Evolutionary conservation across 306 rosid species (phyloP).

Genomic region (Vachellia collinsii): DNA sequence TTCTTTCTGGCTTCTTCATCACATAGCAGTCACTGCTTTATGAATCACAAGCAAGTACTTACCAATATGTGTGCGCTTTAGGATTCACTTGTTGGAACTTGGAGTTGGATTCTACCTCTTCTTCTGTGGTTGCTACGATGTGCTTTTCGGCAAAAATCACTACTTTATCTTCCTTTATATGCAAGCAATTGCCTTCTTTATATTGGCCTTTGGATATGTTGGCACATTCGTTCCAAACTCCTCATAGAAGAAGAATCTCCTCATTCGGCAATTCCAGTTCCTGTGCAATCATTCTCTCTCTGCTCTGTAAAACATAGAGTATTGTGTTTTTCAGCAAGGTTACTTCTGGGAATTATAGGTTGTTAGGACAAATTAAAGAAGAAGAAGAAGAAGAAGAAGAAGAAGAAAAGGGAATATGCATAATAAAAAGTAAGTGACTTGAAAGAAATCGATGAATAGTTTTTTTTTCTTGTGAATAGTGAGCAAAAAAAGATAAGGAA

Average conservation of each 20-base stretch:
- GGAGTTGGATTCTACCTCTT: conserved; percentile 77
- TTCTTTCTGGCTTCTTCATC: not conserved
- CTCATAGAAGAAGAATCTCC: conserved; percentile 33
- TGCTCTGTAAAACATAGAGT: conserved; percentile 39
- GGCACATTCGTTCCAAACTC: conserved; percentile 86
- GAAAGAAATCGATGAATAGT: conserved; percentile 33
- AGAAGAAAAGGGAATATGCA: conserved; percentile 36
- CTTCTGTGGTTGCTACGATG: conserved; percentile 75
- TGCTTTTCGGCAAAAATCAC: conserved; percentile 74
- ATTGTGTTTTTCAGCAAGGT: conserved; percentile 36
- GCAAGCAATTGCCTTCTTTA: conserved; percentile 79
- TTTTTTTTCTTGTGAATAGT: conserved; percentile 64
- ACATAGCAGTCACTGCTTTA: not conserved
- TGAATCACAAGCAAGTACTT: not conserved
- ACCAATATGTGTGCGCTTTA: conserved; percentile 37
- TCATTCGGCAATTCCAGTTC: conserved; percentile 34
- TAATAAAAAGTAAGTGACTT: conserved; percentile 50
- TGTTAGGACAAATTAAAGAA: conserved; percentile 33
- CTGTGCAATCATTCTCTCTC: conserved; percentile 33
- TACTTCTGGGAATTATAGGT: conserved; percentile 38
- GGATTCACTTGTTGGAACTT: conserved; percentile 77
- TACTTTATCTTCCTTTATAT: conserved; percentile 74
- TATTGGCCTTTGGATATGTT: conserved; percentile 79
- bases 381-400: too few relatives aligned
- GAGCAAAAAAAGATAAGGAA: conserved; percentile 44